Conservation (phyloP, 2,329 filamentous ascomycete species). For the Hypoxylon sp. region DNA sequence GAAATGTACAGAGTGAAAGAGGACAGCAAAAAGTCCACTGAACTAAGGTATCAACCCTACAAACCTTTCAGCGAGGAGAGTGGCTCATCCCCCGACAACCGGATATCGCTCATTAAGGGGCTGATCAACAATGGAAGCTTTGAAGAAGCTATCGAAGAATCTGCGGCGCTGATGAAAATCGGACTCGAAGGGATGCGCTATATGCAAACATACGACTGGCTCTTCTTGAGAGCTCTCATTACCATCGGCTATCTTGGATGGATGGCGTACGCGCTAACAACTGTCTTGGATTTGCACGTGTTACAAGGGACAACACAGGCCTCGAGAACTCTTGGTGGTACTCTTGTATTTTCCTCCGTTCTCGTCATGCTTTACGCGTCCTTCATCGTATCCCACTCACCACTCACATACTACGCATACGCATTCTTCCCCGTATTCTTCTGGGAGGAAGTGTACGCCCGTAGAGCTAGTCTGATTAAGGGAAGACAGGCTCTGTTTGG, state of each 20-base stretch:
- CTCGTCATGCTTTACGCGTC: conserved; percentile 81
- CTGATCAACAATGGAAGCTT: conserved; percentile 73
- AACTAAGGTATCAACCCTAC: conserved; percentile 82
- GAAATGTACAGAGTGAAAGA: conserved; percentile 98
- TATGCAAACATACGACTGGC: conserved; percentile 97
- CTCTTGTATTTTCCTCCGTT: conserved; percentile 75
- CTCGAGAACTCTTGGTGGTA: conserved; percentile 67
- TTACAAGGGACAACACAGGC: conserved; percentile 74
- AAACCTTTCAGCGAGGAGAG: conserved; percentile 69
- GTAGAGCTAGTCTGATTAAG: conserved; percentile 72
- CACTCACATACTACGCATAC: conserved; percentile 87
- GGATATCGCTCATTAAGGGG: conserved; percentile 71
- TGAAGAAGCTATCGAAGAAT: conserved; percentile 81
- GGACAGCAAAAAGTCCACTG: conserved; percentile 76
- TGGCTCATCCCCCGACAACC: conserved; percentile 69
- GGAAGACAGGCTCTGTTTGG: conserved; percentile 75
- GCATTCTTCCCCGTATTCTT: conserved; percentile 92
- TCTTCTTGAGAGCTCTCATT: conserved; percentile 89
- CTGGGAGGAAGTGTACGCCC: conserved; percentile 93
- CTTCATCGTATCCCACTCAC: conserved; percentile 81
- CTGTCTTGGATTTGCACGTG: conserved; percentile 87
- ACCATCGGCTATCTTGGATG: conserved; percentile 93
- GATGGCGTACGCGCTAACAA: conserved; percentile 92
- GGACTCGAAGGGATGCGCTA: conserved; percentile 87
- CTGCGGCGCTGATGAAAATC: conserved; percentile 77